phyloP scores from a whole-genome alignment of 129 eudicot genomes.

The Saussurea involucrata region DNA sequence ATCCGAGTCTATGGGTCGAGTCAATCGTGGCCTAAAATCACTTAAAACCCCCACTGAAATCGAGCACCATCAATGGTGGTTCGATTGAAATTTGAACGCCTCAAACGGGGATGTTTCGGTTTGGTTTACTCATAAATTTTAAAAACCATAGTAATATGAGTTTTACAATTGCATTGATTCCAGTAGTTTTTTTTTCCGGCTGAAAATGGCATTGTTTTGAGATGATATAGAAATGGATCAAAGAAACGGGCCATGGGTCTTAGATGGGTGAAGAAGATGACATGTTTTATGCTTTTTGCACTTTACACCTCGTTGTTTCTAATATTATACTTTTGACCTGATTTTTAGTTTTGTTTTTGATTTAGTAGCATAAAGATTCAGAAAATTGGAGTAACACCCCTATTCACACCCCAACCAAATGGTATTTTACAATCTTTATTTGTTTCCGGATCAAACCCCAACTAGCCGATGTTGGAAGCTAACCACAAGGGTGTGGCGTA shows the following conservation, averaged over 20 bases:
- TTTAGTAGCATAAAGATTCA: too few relatives aligned
- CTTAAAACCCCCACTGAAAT: not conserved
- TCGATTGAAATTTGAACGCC: not conserved
- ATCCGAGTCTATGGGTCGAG: not conserved
- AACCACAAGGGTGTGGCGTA: too few relatives aligned
- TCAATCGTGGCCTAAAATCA: not conserved
- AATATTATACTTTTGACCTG: not conserved
- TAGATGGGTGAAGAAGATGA: not conserved
- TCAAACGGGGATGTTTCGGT: not conserved
- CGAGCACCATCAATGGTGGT: not conserved
- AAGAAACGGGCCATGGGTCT: not conserved
- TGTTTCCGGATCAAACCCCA: too few relatives aligned
- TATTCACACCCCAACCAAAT: too few relatives aligned
- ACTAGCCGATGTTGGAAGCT: too few relatives aligned
- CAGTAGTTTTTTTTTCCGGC: not conserved
- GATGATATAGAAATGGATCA: not conserved
- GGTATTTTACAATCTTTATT: too few relatives aligned
- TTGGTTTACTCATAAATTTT: not conserved
- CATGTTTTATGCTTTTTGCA: not conserved
- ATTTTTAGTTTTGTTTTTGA: not conserved
- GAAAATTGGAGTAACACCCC: too few relatives aligned
- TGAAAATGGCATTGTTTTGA: too few relatives aligned
- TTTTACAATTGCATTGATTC: not conserved
- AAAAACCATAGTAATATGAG: not conserved
- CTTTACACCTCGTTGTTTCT: not conserved